Evolutionary conservation across 345 rosid species (phyloP), one percentile per base, ranked within the genome.

Genomic region (Pistacia vera): DNA sequence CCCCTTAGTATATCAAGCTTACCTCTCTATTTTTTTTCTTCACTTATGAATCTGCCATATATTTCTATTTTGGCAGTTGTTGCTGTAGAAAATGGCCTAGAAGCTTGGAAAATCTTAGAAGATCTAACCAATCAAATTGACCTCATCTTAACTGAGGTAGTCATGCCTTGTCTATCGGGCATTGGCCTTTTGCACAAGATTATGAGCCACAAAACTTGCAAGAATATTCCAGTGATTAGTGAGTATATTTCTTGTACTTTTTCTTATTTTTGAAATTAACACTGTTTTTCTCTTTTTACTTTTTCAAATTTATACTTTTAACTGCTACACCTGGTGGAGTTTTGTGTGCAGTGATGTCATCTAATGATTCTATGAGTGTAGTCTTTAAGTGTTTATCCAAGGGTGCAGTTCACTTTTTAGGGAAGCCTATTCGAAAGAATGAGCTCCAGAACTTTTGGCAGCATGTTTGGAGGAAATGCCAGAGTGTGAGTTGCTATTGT

Each of bases 371-470:
- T 57, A 81, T 84, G 89, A 71, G 74, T 66, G 48, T 86, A 56
- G 91, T 88, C 76, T 88, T 84, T 80, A 84, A 86, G 78, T 86
- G 91, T 81, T 81, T 88, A 69, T 84, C 91, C 18, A 86, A 86
- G 76, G 91, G 91, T 74, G 91, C 91, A 0, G 91, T 84, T 74
- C 85, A 86, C 81, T 88, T 80, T 83, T 73, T 88, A 78, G 81
- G 79, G 77, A 88, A 88, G 77, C 91, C 89, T 58, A 84, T 86
- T 63, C 84, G 91, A 78, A 88, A 86, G 88, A 88, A 88, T 74
- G 89, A 88, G 82, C 91, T 88, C 61, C 85, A 84, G 64, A 88
- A 84, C 63, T 86, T 88, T 52, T 88, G 91, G 91, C 91, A 86
- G 84, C 91, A 88, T 78, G 88, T 84, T 76, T 88, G 91, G 91